Conservation (phyloP, 2,329 filamentous ascomycete species). For the Sporothrix inflata region DNA sequence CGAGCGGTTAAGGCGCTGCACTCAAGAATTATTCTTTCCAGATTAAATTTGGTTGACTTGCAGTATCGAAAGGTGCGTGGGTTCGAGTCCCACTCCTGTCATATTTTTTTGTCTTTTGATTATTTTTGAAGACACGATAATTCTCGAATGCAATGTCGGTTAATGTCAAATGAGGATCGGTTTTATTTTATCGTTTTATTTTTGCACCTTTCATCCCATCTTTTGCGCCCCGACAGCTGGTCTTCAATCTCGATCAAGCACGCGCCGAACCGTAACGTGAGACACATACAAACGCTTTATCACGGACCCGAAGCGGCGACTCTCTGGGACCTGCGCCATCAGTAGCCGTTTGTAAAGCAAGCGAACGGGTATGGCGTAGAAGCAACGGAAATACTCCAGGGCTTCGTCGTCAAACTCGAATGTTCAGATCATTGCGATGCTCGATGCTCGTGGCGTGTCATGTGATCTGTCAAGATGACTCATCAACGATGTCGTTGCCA, state of each 20-base stretch:
- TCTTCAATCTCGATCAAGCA: neutral
- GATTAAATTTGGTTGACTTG: conserved; percentile 28
- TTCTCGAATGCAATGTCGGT: neutral
- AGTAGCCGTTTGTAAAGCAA: too few species aligned
- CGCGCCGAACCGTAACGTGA: neutral
- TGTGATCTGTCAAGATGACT: neutral
- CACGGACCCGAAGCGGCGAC: neutral
- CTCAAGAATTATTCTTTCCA: conserved; percentile 32
- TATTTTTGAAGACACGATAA: neutral
- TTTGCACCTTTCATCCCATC: conserved; percentile 3
- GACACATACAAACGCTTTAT: neutral
- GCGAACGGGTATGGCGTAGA: too few species aligned
- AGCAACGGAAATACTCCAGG: too few species aligned
- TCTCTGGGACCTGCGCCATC: neutral
- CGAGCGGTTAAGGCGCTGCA: conserved; percentile 33
- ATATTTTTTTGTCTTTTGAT: neutral
- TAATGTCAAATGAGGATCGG: neutral
- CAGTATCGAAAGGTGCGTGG: conserved; percentile 34
- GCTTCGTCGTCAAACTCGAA: too few species aligned
- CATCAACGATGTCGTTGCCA: neutral
- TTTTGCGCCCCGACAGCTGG: neutral
- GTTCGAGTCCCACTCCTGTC: conserved; percentile 34
- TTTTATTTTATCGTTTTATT: neutral
- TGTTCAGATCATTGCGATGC: neutral
- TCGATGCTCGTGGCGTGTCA: neutral